phyloP scores from a whole-genome alignment of 2,329 filamentous ascomycete species.

The Phoma sp. region DNA sequence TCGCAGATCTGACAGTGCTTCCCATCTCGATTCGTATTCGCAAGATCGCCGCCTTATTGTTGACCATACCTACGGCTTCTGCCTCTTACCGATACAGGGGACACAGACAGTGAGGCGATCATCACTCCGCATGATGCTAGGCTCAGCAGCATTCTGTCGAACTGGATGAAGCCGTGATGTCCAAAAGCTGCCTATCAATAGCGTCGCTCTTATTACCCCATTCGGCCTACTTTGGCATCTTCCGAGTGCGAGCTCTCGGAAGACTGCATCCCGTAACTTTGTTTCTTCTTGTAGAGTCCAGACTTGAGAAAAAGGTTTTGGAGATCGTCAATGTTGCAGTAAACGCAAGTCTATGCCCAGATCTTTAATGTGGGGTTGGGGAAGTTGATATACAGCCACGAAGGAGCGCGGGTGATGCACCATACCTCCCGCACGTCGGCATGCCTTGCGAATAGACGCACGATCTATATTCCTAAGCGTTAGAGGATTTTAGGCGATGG shows the following conservation, averaged over 20 bases:
- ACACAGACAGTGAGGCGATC: conserved; percentile 1
- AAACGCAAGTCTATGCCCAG: background rate
- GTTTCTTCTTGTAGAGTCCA: background rate
- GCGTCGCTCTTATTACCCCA: conserved; percentile 10
- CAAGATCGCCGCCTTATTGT: background rate
- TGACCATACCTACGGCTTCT: background rate
- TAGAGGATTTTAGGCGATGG: conserved; percentile 9
- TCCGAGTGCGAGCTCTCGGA: background rate
- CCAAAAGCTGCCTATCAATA: background rate
- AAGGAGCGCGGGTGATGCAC: conserved; percentile 4
- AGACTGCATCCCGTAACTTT: background rate
- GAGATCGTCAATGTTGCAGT: background rate
- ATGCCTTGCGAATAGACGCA: conserved; percentile 1
- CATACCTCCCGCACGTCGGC: background rate
- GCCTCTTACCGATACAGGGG: background rate
- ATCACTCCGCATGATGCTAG: background rate
- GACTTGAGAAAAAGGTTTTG: background rate
- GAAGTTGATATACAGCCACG: background rate
- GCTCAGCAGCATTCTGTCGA: background rate
- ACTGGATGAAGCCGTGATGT: background rate
- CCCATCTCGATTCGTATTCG: background rate
- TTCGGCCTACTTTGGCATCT: conserved; percentile 1
- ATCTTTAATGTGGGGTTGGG: background rate
- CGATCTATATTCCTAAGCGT: conserved; percentile 6
- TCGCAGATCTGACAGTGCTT: background rate